Percentiles rank a stretch among this genome's conserved stretches.
phyloP scores from a whole-genome alignment of 164 flowering plant species.

The Tetracentron sinense region DNA sequence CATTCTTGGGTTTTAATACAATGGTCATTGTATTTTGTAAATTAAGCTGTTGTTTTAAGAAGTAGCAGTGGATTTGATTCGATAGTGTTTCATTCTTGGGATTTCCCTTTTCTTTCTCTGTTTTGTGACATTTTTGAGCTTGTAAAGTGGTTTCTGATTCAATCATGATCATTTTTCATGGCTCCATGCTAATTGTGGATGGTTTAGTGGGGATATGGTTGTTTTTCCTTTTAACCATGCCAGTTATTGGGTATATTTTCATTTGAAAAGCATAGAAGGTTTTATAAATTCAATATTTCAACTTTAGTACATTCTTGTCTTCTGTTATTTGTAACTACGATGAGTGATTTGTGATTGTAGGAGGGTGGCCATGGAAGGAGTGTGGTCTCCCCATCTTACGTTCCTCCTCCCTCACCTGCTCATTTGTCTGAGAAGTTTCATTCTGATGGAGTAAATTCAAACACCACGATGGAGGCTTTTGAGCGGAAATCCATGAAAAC shows the following conservation, averaged over 20 bases:
- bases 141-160: too few relatives aligned
- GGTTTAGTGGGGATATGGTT: too few relatives aligned
- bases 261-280: not conserved
- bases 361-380: slow-evolving; percentile 25
- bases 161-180: too few relatives aligned
- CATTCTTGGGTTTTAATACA: too few relatives aligned
- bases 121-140: too few relatives aligned
- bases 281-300: not conserved
- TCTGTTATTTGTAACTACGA: not conserved
- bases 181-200: too few relatives aligned
- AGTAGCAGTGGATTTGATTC: too few relatives aligned
- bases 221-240: not conserved
- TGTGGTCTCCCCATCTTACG: slow-evolving; percentile 18
- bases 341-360: slow-evolving; percentile 19
- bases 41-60: too few relatives aligned
- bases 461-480: slow-evolving; percentile 4
- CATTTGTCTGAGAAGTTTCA: slow-evolving; percentile 24
- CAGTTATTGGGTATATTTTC: not conserved
- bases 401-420: slow-evolving; percentile 18
- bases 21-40: too few relatives aligned
- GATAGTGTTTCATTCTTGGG: too few relatives aligned
- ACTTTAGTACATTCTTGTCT: too few relatives aligned
- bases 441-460: slow-evolving; percentile 17
- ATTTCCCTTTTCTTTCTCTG: too few relatives aligned
- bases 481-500: slow-evolving; percentile 16